These are phyloP conservation scores for Daldinia bambusicola DNA, from an alignment of 495 filamentous ascomycete species.

Conservation along the genomic window DNA sequence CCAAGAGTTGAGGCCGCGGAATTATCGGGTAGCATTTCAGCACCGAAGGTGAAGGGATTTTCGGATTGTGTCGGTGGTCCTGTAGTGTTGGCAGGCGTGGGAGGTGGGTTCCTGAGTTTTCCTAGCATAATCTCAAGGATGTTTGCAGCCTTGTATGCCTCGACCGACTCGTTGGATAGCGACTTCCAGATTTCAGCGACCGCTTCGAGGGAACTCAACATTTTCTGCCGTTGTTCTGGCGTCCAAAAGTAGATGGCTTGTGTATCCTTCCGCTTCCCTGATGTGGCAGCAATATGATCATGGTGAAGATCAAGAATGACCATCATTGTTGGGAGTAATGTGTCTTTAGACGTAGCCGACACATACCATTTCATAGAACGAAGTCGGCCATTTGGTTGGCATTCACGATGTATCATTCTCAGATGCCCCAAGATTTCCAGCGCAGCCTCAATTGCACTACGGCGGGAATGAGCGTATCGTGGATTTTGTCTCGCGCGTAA, in stretches of 20 bases:
- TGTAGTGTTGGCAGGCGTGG: constrained; percentile 41
- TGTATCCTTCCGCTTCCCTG: constrained; percentile 49
- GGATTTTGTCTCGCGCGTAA: constrained; percentile 73
- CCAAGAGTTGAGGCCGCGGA: constrained; percentile 84
- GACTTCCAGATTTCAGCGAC: constrained; percentile 82
- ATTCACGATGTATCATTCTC: constrained; percentile 78
- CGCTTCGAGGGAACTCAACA: constrained; percentile 77
- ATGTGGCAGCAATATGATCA: constrained; percentile 53
- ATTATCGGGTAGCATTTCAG: constrained; percentile 65
- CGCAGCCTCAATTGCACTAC: constrained; percentile 81
- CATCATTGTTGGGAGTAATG: constrained; percentile 89
- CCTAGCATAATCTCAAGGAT: constrained; percentile 81
- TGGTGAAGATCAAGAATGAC: constrained; percentile 79
- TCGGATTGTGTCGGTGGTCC: constrained; percentile 29
- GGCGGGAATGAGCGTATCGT: constrained; percentile 82
- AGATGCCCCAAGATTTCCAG: constrained; percentile 80
- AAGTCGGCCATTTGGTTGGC: constrained; percentile 75
- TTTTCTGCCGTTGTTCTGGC: constrained; percentile 75
- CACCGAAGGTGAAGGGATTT: constrained; percentile 44
- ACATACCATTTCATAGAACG: constrained; percentile 79
- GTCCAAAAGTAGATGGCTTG: constrained; percentile 73
- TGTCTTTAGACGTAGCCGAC: constrained; percentile 81
- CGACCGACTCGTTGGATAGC: constrained; percentile 78
- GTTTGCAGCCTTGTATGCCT: constrained; percentile 85
- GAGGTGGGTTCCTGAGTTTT: constrained; percentile 67